These are phyloP conservation scores for Globisporangium viniferum DNA, from an alignment of 352 stramenopile species.

Conservation along the genomic window DNA sequence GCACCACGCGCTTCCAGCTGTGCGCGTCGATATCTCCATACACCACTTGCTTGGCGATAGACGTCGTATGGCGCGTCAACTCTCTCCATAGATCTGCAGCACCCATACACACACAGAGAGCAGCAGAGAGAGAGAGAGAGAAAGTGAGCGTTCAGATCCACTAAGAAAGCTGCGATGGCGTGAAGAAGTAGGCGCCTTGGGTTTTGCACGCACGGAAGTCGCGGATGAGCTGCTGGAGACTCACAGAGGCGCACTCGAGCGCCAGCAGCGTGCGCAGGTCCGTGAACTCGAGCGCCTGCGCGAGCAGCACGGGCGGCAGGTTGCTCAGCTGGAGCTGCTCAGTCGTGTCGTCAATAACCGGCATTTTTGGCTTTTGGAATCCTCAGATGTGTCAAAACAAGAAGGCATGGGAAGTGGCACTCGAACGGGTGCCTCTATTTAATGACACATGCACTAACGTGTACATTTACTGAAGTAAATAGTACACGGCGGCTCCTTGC, in stretches of 20 bases:
- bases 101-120: not conserved
- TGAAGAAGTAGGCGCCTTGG: conserved; percentile 13
- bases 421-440: too few relatives aligned
- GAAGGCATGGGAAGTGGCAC: too few relatives aligned
- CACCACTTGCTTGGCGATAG: conserved; percentile 5
- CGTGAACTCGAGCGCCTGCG: conserved; percentile 35
- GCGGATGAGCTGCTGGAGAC: not conserved
- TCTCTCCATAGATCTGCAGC: conserved; percentile 32
- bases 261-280: conserved; percentile 32
- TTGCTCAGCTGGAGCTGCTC: conserved; percentile 19
- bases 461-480: too few relatives aligned
- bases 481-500: too few relatives aligned
- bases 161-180: not conserved
- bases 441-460: too few relatives aligned
- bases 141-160: not conserved
- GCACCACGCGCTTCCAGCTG: conserved; percentile 34
- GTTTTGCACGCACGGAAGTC: conserved; percentile 13
- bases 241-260: conserved; percentile 24
- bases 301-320: conserved; percentile 40
- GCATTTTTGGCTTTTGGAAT: not conserved
- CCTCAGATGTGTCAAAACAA: too few relatives aligned
- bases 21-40: not conserved
- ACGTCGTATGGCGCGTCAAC: conserved; percentile 17
- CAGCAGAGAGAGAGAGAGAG: not conserved
- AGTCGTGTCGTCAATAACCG: not conserved